Evolutionary conservation across 2,329 filamentous ascomycete species (phyloP).

Genomic region (Colletotrichum magnum): DNA sequence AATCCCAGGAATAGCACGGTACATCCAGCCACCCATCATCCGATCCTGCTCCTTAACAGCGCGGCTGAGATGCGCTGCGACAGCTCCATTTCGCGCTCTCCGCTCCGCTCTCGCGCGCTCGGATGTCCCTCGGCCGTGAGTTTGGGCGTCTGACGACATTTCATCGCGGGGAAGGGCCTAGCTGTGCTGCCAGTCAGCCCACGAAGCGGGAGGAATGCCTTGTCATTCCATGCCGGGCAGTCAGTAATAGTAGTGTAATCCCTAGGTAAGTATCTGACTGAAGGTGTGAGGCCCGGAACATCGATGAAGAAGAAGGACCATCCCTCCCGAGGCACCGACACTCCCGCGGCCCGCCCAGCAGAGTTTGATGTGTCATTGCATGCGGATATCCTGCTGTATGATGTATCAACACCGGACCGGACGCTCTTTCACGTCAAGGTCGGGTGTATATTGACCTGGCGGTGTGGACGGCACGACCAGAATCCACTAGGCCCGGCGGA

Average conservation of each 20-base stretch:
- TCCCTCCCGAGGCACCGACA: constrained; percentile 3
- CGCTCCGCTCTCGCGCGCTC: constrained; percentile 33
- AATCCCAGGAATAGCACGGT: constrained; percentile 16
- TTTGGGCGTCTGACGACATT: constrained; percentile 36
- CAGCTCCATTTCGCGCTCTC: constrained; percentile 25
- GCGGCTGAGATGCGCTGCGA: constrained; percentile 36
- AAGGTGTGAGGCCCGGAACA: not conserved
- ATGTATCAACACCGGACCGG: constrained; percentile 35
- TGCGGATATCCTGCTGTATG: constrained; percentile 33
- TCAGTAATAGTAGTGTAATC: too few species aligned
- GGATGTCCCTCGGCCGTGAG: constrained; percentile 26
- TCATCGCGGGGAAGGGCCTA: not conserved
- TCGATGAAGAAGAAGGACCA: not conserved
- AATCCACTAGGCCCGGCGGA: constrained; percentile 37
- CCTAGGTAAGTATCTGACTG: not conserved
- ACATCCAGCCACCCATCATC: constrained; percentile 32
- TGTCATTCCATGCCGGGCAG: too few species aligned
- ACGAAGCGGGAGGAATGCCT: not conserved
- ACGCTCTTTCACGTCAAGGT: constrained; percentile 12
- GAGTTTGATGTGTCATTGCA: constrained; percentile 39
- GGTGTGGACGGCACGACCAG: constrained; percentile 33
- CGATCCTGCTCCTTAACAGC: constrained; percentile 29
- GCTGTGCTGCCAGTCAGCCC: constrained; percentile 7
- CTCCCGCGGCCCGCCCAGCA: constrained; percentile 5
- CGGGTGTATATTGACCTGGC: constrained; percentile 28